Conservation (phyloP, 2,329 filamentous ascomycete species). For the Cladosporium oxysporum region DNA sequence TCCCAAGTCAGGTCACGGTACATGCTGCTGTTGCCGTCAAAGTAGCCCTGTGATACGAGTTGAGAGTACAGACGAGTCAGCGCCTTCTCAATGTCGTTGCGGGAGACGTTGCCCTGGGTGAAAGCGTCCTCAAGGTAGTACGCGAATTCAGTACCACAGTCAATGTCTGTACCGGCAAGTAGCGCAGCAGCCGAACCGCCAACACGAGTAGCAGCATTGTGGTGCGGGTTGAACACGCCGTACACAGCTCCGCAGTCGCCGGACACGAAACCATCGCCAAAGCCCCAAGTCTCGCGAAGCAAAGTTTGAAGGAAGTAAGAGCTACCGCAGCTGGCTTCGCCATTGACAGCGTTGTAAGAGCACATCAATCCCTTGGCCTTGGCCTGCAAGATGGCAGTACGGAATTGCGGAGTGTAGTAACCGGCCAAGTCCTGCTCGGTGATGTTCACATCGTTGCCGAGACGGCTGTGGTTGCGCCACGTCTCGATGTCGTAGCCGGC, state of each 20-base stretch:
- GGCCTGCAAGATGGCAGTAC: constrained; percentile 46
- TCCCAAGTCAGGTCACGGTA: constrained; percentile 56
- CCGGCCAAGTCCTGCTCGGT: constrained; percentile 60
- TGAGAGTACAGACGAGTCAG: constrained; percentile 54
- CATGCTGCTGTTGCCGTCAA: constrained; percentile 47
- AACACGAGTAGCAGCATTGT: constrained; percentile 42
- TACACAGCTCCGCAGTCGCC: constrained; percentile 64
- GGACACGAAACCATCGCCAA: constrained; percentile 56
- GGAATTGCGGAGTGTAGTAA: constrained; percentile 66
- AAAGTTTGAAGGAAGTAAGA: constrained; percentile 61
- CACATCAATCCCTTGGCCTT: constrained; percentile 53
- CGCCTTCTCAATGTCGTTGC: constrained; percentile 50
- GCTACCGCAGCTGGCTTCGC: constrained; percentile 61
- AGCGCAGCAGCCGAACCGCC: constrained; percentile 50
- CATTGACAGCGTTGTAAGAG: constrained; percentile 62
- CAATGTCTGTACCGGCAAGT: constrained; percentile 54
- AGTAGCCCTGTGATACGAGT: constrained; percentile 57
- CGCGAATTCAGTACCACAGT: constrained; percentile 51
- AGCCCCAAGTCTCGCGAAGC: constrained; percentile 63
- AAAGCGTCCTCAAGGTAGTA: constrained; percentile 46
- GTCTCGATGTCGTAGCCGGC: constrained; percentile 37
- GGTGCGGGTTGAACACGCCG: constrained; percentile 54
- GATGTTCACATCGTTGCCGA: constrained; percentile 58
- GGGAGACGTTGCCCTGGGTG: constrained; percentile 44
- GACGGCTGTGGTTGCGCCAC: constrained; percentile 32